Percentiles rank a stretch among this genome's conserved stretches.
Conservation (phyloP, 345 rosid genomes). For the Hibiscus tridactylites region DNA sequence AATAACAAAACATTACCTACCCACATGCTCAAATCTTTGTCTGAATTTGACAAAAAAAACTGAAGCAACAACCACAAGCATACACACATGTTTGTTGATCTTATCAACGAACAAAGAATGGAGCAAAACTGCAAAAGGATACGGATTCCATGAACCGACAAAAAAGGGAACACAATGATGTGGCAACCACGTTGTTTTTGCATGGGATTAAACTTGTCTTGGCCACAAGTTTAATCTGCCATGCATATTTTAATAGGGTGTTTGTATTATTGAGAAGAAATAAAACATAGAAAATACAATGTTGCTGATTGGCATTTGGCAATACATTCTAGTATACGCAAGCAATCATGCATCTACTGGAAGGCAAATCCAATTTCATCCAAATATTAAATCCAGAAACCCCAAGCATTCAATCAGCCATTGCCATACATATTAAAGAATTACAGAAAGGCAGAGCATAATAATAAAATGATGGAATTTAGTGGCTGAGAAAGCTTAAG, state of each 20-base stretch:
- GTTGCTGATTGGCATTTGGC: background rate
- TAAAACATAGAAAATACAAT: background rate
- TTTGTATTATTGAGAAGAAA: background rate
- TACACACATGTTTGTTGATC: background rate
- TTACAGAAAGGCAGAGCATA: too few relatives aligned
- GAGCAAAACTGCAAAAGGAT: background rate
- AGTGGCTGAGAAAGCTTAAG: too few relatives aligned
- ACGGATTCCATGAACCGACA: background rate
- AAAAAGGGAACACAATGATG: background rate
- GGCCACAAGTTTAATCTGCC: constrained; percentile 7
- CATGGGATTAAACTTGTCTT: background rate
- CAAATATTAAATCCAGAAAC: background rate
- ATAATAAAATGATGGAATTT: too few relatives aligned
- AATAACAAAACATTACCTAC: background rate
- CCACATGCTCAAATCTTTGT: background rate
- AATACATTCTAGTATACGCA: background rate
- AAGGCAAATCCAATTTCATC: background rate
- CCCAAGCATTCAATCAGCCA: background rate
- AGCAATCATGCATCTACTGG: background rate
- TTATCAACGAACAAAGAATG: background rate
- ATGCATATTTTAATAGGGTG: background rate
- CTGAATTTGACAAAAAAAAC: background rate
- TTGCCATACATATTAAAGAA: too few relatives aligned
- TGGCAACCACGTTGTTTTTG: background rate
- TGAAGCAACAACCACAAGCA: background rate